Base-by-base conservation (phyloP, 148 eudicot species). In the Rhododendron vialii region DNA sequence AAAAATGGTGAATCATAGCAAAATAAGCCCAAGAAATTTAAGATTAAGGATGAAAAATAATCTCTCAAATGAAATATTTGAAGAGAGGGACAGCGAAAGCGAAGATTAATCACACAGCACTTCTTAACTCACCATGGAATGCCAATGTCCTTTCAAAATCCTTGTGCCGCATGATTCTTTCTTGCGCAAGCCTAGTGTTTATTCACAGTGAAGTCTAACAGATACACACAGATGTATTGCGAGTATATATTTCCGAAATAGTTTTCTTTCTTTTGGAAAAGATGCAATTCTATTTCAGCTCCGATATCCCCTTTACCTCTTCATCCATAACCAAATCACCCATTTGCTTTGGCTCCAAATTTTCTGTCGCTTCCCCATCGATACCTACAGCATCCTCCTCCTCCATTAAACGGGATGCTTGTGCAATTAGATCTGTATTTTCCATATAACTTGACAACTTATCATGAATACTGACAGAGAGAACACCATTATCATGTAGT, bases 391-490 rank as follows among this genome's bases (percentile, higher is more conserved):
- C 20, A 83, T 65, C 53, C 55, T 41, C 76, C 55, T 41, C 76
- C 28, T 63, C 84, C 76, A 63, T 33, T 63, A 83, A n/a, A 43
- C 57, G 7, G 24, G 55, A 47, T 17, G 51, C 85, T 41, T 65
- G 33, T 45, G 53, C n/a, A 15, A 41, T 24, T 83, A 74, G 65
- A 63, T 83, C 71, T 71, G 43, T 78, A 50, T 78, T 22, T 78
- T 83, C 77, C 61, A 88, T 74, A 61, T 57, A 57, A 33, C 57
- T 83, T 30, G 77, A 86, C 78, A 83, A 73, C 57, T 26, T 84
- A 4, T 80, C 82, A 43, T 88, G 80, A 81, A 80, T 13, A 33
- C 83, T 74, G 13, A 76, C 28, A 53, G 91, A 38, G 18, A 86
- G 63, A 35, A 89, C 50, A 67, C 73, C 30, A 30, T 30, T 30